Conservation (phyloP, 163 green algal species). For the Coccomyxa subellipsoidea region DNA sequence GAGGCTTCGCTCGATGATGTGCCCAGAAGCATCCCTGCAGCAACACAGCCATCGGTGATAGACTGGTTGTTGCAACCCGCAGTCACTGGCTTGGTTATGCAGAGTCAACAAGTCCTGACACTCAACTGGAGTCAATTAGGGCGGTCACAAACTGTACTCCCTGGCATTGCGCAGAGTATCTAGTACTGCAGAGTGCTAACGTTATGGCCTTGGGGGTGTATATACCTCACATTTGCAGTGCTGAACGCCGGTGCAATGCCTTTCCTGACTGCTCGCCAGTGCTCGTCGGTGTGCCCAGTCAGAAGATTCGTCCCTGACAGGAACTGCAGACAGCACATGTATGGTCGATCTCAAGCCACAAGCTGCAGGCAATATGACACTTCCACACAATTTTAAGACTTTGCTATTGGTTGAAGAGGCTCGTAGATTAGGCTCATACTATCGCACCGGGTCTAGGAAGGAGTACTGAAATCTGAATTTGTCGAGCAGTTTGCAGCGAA, state of each 20-base stretch:
- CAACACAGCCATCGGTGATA: neutral
- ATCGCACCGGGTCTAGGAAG: conserved; percentile 9
- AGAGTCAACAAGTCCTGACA: too few species aligned
- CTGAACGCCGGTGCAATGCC: conserved; percentile 53
- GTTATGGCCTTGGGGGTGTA: too few species aligned
- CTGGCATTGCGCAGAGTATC: too few species aligned
- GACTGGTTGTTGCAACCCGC: too few species aligned
- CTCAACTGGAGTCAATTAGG: too few species aligned
- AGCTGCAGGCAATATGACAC: neutral
- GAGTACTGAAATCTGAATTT: conserved; percentile 18
- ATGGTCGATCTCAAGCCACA: neutral
- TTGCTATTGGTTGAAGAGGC: neutral
- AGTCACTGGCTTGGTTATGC: too few species aligned
- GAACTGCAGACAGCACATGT: conserved; percentile 14
- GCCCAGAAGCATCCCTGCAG: neutral
- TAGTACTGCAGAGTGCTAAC: neutral
- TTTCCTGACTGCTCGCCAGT: conserved; percentile 44
- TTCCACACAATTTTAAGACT: neutral
- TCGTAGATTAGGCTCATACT: too few species aligned
- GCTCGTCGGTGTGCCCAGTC: conserved; percentile 21
- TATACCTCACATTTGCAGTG: conserved; percentile 39
- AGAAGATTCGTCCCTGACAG: conserved; percentile 23
- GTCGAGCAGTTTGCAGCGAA: conserved; percentile 17
- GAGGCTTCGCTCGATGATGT: neutral
- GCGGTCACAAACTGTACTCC: too few species aligned